These are phyloP conservation scores for Stagonosporopsis chrysanthemi DNA, from an alignment of 2,329 filamentous ascomycete genomes.

Conservation along the genomic window DNA sequence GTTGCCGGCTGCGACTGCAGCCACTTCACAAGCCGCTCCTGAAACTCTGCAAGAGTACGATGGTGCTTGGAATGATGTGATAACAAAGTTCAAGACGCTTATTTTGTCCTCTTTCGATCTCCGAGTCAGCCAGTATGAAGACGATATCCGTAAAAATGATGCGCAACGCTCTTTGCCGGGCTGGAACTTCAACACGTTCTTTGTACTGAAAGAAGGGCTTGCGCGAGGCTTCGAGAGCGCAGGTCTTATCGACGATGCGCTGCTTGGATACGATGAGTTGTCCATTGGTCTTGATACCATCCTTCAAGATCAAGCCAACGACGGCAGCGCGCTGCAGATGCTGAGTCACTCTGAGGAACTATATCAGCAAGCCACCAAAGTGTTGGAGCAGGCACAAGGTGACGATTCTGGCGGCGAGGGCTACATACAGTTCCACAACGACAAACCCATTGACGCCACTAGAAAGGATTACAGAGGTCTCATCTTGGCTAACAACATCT, in stretches of 20 bases:
- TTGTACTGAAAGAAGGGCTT: slow-evolving; percentile 94
- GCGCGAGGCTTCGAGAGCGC: slow-evolving; percentile 96
- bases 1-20: slow-evolving; percentile 52
- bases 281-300: slow-evolving; percentile 85
- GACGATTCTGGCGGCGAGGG: slow-evolving; percentile 17
- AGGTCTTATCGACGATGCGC: slow-evolving; percentile 90
- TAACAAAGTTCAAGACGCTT: slow-evolving; percentile 83
- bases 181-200: slow-evolving; percentile 99
- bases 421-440: slow-evolving; percentile 36
- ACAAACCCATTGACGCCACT: slow-evolving; percentile 48
- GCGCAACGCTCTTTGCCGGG: slow-evolving; percentile 85
- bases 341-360: slow-evolving; percentile 77
- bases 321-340: slow-evolving; percentile 71
- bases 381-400: slow-evolving; percentile 31
- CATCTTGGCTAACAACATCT: slow-evolving; percentile 94
- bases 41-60: slow-evolving; percentile 81
- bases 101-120: slow-evolving; percentile 91
- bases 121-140: slow-evolving; percentile 92
- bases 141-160: slow-evolving; percentile 95
- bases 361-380: slow-evolving; percentile 55
- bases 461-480: slow-evolving; percentile 87
- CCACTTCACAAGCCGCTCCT: slow-evolving; percentile 41
- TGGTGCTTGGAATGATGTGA: slow-evolving; percentile 81
- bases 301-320: slow-evolving; percentile 73
- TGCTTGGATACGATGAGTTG: slow-evolving; percentile 94